These are phyloP conservation scores for Plectosphaerella plurivora DNA, from an alignment of 2,329 filamentous ascomycete species.

Conservation along the genomic window DNA sequence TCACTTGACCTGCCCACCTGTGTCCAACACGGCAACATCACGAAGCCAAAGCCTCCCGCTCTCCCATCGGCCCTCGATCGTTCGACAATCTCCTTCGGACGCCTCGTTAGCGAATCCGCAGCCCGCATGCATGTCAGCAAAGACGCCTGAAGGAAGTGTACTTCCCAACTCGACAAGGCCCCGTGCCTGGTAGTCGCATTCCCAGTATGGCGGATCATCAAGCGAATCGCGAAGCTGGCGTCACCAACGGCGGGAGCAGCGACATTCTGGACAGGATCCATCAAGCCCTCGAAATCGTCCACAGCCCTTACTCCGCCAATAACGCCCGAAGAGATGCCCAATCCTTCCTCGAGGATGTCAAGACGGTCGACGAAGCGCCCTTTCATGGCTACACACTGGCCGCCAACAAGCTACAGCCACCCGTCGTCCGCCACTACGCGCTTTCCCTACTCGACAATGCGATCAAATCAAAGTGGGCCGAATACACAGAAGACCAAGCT, in stretches of 20 bases:
- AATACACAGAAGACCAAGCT: slow-evolving; percentile 66
- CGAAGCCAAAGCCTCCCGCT: too few species aligned
- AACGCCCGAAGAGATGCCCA: slow-evolving; percentile 78
- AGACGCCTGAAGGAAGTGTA: neutral
- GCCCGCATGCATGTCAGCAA: neutral
- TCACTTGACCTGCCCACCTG: too few species aligned
- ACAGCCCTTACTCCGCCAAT: slow-evolving; percentile 77
- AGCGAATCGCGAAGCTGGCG: slow-evolving; percentile 26
- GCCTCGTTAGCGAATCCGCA: neutral
- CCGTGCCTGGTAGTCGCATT: neutral
- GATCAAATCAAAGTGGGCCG: slow-evolving; percentile 78
- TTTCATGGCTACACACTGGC: slow-evolving; percentile 82
- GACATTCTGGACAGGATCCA: slow-evolving; percentile 65
- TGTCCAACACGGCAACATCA: too few species aligned
- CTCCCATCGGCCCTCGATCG: too few species aligned
- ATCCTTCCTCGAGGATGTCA: slow-evolving; percentile 79
- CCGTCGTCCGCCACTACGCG: slow-evolving; percentile 88
- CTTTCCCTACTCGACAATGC: slow-evolving; percentile 87
- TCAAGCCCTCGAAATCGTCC: slow-evolving; percentile 81
- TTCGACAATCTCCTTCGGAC: neutral
- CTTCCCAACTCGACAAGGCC: neutral
- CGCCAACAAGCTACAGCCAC: slow-evolving; percentile 66
- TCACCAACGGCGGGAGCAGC: slow-evolving; percentile 31
- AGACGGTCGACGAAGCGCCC: slow-evolving; percentile 73
- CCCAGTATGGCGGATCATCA: slow-evolving; percentile 23